These are phyloP conservation scores for Vitellaria paradoxa DNA, from an alignment of 179 eudicot species.

Conservation along the genomic window DNA sequence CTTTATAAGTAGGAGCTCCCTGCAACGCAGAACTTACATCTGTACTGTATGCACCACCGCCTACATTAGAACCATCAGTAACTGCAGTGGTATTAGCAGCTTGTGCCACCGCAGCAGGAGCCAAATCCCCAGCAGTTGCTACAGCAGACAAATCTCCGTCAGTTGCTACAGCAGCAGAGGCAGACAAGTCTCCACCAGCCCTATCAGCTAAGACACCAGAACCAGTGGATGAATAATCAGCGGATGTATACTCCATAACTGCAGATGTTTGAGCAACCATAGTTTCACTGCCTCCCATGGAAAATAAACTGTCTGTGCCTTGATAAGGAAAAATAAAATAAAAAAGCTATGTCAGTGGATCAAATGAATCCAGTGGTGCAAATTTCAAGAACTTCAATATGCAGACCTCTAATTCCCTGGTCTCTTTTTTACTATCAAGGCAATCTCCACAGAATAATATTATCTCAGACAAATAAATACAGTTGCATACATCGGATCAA, in stretches of 20 bases:
- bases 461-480: background rate
- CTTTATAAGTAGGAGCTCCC: conserved; percentile 35
- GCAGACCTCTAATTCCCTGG: background rate
- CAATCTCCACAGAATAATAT: background rate
- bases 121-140: conserved; percentile 8
- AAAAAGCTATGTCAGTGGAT: too few species aligned
- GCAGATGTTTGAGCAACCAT: conserved; percentile 57
- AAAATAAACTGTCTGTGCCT: background rate
- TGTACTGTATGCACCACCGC: conserved; percentile 21
- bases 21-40: conserved; percentile 29
- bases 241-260: conserved; percentile 34
- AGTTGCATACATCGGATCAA: too few species aligned
- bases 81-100: conserved; percentile 10
- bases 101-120: conserved; percentile 18
- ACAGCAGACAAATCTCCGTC: conserved; percentile 8
- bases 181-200: conserved; percentile 23
- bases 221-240: conserved; percentile 37
- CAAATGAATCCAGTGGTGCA: background rate
- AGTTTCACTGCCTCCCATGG: conserved; percentile 77
- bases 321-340: background rate
- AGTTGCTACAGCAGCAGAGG: conserved; percentile 16
- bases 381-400: background rate
- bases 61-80: conserved; percentile 20
- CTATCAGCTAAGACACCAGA: conserved; percentile 28
- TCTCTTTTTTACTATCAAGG: too few species aligned